Base-by-base conservation (phyloP, 768 basidiomycete genomes). In the Pleurotus giganteus region DNA sequence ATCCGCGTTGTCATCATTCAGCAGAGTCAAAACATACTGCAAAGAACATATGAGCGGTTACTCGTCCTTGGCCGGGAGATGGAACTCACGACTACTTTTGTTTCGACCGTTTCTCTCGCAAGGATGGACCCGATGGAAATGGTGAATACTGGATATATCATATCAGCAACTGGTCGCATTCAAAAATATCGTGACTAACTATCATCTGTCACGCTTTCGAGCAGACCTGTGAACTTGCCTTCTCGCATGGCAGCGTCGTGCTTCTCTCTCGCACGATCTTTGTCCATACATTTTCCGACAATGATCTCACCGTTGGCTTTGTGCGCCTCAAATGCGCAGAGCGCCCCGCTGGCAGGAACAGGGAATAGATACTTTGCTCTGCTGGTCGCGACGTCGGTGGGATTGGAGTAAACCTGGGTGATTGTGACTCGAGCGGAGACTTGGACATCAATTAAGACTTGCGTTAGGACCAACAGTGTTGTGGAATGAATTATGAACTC, bases 281-380 rank as follows among this genome's bases (percentile, higher is more conserved):
- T 82, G 53, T 83, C 82, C 57, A 81, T 80, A 3, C 71, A 74
- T 13, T 76, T 63, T 3, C 81, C 84, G 8, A 64, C 57, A 2
- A 85, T 64, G 3, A 69, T 58, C 0, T 72, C 65, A 5, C 74
- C 77, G 56, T 82, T 74, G 12, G 72, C 70, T 9, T 73, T 69
- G 34, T 68, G 69, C 65, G 84, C 74, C 29, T 75, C 67, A 60
- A 86, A 86, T 0, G 74, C 75, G 55, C 81, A 84, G 6, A 84
- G 72, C 0, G 81, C 82, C 0, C 78, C 79, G 27, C 69, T 71
- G 1, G 75, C 78, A 0, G 84, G 85, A 4, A 86, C 73, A 7
- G 84, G 83, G 58, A 86, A 86, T 34, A 75, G 70, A 63, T 84
- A 86, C 28, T 79, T 74, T 24, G 78, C 80, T 43, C 75, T 69